These are phyloP conservation scores for Pichia sp. DNA, from an alignment of 1,139 yeast species.

Conservation along the genomic window DNA sequence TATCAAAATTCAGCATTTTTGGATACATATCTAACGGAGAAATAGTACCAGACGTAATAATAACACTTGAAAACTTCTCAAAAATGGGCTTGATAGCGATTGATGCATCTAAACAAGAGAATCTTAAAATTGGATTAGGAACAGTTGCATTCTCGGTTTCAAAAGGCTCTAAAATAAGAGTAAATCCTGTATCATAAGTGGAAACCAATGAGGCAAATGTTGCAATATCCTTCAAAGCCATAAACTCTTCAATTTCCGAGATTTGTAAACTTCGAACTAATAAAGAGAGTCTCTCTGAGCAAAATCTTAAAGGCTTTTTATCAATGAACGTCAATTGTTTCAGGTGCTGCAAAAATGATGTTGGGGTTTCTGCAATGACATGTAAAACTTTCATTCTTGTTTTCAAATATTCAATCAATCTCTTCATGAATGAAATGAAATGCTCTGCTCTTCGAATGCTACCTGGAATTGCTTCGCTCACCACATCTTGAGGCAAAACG, in stretches of 20 bases:
- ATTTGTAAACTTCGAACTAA: conserved; percentile 85
- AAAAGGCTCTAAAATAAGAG: conserved; percentile 86
- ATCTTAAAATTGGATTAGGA: conserved; percentile 93
- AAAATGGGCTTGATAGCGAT: conserved; percentile 96
- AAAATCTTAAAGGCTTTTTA: conserved; percentile 80
- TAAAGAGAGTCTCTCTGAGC: conserved; percentile 84
- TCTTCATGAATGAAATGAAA: conserved; percentile 81
- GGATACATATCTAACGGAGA: conserved; percentile 99
- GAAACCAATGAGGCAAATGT: conserved; percentile 94
- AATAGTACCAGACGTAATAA: conserved; percentile 94
- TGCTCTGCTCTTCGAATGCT: conserved; percentile 95
- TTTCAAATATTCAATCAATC: conserved; percentile 89
- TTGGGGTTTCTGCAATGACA: conserved; percentile 94
- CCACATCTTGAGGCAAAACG: conserved; percentile 70
- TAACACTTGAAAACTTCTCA: conserved; percentile 87
- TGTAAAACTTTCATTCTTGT: conserved; percentile 97
- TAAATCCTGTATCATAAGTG: conserved; percentile 90
- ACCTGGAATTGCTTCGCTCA: conserved; percentile 94
- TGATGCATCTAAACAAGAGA: conserved; percentile 94
- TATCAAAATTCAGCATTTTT: conserved; percentile 88
- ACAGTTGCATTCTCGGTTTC: conserved; percentile 97
- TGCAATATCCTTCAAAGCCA: conserved; percentile 90
- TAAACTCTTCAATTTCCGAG: conserved; percentile 81
- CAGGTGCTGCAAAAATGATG: conserved; percentile 83
- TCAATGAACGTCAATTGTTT: conserved; percentile 92